Conservation (phyloP, 371 early-diverging fungal species). For the Basidiobolus meristosporus region DNA sequence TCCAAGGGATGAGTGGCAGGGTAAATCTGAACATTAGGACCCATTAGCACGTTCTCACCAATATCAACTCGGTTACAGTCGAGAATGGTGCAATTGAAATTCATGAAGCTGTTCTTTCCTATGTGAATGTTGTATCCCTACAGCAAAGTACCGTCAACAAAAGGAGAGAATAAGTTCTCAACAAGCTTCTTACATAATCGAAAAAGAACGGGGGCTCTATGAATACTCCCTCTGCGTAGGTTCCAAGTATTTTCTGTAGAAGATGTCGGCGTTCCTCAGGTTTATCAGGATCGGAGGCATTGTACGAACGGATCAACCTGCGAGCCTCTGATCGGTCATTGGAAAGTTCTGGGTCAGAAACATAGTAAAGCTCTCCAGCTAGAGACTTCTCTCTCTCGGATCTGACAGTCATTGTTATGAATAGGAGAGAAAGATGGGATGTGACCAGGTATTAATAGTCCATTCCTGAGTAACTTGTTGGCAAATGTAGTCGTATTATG, state of each 20-base stretch:
- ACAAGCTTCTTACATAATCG: too few relatives aligned
- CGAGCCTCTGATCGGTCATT: slow-evolving; percentile 17
- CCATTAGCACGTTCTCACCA: slow-evolving; percentile 45
- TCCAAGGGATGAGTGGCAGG: slow-evolving; percentile 55
- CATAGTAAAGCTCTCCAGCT: too few relatives aligned
- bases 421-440: too few relatives aligned
- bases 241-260: slow-evolving; percentile 24
- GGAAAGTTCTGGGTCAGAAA: slow-evolving; percentile 30
- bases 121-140: slow-evolving; percentile 51
- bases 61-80: slow-evolving; percentile 42
- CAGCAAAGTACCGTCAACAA: too few relatives aligned
- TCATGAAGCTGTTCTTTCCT: slow-evolving; percentile 43
- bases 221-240: slow-evolving; percentile 16
- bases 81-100: slow-evolving; percentile 39
- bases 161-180: too few relatives aligned
- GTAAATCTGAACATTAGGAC: slow-evolving; percentile 59
- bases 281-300: slow-evolving; percentile 9
- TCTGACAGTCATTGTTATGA: too few relatives aligned
- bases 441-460: too few relatives aligned
- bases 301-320: slow-evolving; percentile 16
- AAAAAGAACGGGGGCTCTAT: slow-evolving; percentile 39
- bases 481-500: too few relatives aligned
- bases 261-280: slow-evolving; percentile 10
- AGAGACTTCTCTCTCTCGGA: too few relatives aligned
- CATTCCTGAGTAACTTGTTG: too few relatives aligned